A percentile compares a stretch with the other conserved stretches of the same genome.
Conservation (phyloP, 257 asterid species). For the Vinca minor region DNA sequence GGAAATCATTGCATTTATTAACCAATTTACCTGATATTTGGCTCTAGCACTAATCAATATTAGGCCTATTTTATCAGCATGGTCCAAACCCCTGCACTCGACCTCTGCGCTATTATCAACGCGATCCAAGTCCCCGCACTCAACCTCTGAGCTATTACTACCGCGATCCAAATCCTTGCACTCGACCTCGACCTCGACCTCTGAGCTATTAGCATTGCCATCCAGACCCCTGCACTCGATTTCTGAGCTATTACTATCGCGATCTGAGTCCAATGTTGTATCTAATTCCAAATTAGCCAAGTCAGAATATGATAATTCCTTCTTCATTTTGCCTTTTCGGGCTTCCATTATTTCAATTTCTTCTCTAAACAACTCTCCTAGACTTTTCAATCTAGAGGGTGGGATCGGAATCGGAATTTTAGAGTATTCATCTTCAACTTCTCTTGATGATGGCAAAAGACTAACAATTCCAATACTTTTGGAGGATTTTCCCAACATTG, state of each 20-base stretch:
- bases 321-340: constrained; percentile 10
- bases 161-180: too few species aligned
- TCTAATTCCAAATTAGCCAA: constrained; percentile 18
- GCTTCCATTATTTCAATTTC: constrained; percentile 15
- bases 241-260: too few species aligned
- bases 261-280: too few species aligned
- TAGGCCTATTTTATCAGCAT: constrained; percentile 64
- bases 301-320: constrained; percentile 20
- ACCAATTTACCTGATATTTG: constrained; percentile 54
- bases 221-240: too few species aligned
- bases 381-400: constrained; percentile 13
- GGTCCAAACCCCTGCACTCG: constrained; percentile 54
- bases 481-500: constrained; percentile 25
- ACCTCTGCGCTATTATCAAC: constrained; percentile 8
- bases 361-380: constrained; percentile 10
- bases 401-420: neutral
- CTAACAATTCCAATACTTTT: constrained; percentile 47
- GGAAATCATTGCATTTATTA: constrained; percentile 48
- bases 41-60: constrained; percentile 50
- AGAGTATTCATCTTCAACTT: constrained; percentile 1
- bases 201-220: too few species aligned
- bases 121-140: too few species aligned
- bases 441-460: constrained; percentile 36
- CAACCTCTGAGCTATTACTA: too few species aligned
- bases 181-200: too few species aligned